These are phyloP conservation scores for Populus ilicifolia DNA, from an alignment of 345 rosid species.

Conservation along the genomic window DNA sequence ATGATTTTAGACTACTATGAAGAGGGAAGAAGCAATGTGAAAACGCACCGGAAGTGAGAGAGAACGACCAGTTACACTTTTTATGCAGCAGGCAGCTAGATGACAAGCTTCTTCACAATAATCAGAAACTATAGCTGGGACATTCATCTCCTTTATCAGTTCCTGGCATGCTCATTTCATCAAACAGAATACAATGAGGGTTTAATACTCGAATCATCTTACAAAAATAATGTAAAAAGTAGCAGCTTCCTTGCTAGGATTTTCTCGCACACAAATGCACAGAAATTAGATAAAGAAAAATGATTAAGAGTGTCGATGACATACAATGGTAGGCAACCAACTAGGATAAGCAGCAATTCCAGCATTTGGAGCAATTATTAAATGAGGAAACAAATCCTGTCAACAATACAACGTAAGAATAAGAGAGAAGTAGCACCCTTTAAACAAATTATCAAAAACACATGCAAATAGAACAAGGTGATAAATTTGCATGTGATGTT, in stretches of 20 bases:
- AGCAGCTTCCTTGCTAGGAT: background rate
- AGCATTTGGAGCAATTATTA: constrained; percentile 80
- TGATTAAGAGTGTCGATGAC: constrained; percentile 15
- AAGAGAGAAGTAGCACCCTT: too few relatives aligned
- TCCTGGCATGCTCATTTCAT: constrained; percentile 40
- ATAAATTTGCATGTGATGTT: background rate
- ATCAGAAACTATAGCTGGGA: constrained; percentile 77
- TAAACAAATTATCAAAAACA: too few relatives aligned
- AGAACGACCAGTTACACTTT: constrained; percentile 45
- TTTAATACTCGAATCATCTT: background rate
- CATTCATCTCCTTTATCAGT: constrained; percentile 60
- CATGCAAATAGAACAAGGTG: background rate
- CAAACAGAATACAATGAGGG: background rate
- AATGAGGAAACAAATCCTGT: constrained; percentile 65
- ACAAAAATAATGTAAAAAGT: background rate
- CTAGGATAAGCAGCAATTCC: constrained; percentile 82
- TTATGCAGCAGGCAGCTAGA: constrained; percentile 66
- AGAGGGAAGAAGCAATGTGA: constrained; percentile 5
- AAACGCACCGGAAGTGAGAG: constrained; percentile 48
- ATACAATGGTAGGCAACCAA: constrained; percentile 79
- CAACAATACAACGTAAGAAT: constrained; percentile 16
- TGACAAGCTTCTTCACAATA: constrained; percentile 98
- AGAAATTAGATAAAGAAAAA: background rate
- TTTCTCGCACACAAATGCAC: background rate
- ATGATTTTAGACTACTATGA: background rate